These are phyloP conservation scores for Nemania diffusa DNA, from an alignment of 2,329 filamentous ascomycete species.

Conservation along the genomic window DNA sequence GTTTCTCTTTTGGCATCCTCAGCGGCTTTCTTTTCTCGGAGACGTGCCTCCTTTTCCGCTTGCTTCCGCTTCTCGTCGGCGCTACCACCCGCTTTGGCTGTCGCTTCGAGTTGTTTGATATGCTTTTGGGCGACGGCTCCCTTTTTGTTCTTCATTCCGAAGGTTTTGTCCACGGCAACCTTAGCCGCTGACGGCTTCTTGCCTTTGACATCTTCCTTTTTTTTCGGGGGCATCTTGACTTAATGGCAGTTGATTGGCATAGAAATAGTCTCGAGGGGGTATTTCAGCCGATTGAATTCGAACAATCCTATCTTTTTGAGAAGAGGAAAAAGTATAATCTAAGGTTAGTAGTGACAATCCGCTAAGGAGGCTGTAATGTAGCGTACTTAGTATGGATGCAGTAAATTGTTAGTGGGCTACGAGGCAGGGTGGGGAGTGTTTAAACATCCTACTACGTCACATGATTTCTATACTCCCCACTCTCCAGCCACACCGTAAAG, in stretches of 20 bases:
- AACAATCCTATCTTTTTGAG: slow-evolving; percentile 10
- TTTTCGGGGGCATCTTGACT: slow-evolving; percentile 77
- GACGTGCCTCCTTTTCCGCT: slow-evolving; percentile 73
- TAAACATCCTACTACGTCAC: slow-evolving; percentile 40
- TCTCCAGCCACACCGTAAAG: slow-evolving; percentile 32
- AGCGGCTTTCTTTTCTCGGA: slow-evolving; percentile 90
- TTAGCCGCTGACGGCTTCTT: slow-evolving; percentile 70
- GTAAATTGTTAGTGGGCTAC: slow-evolving; percentile 42
- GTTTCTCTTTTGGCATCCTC: slow-evolving; percentile 85
- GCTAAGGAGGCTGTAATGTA: slow-evolving; percentile 32
- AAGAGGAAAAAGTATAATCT: slow-evolving; percentile 24
- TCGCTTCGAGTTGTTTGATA: slow-evolving; percentile 83
- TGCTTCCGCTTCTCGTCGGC: slow-evolving; percentile 86
- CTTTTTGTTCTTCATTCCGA: slow-evolving; percentile 99
- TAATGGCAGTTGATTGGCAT: neutral
- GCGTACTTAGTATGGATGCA: slow-evolving; percentile 6
- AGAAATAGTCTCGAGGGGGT: neutral
- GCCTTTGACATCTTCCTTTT: slow-evolving; percentile 60
- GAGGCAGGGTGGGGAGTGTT: slow-evolving; percentile 38
- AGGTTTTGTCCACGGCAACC: slow-evolving; percentile 90
- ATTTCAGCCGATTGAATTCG: neutral
- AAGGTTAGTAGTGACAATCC: slow-evolving; percentile 30
- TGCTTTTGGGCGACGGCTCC: slow-evolving; percentile 88
- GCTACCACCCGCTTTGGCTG: slow-evolving; percentile 78
- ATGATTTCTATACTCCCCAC: slow-evolving; percentile 26